Percentiles rank a stretch among this genome's conserved stretches.
Evolutionary conservation across 768 basidiomycete genomes (phyloP).

Genomic region (Calocybe indica): DNA sequence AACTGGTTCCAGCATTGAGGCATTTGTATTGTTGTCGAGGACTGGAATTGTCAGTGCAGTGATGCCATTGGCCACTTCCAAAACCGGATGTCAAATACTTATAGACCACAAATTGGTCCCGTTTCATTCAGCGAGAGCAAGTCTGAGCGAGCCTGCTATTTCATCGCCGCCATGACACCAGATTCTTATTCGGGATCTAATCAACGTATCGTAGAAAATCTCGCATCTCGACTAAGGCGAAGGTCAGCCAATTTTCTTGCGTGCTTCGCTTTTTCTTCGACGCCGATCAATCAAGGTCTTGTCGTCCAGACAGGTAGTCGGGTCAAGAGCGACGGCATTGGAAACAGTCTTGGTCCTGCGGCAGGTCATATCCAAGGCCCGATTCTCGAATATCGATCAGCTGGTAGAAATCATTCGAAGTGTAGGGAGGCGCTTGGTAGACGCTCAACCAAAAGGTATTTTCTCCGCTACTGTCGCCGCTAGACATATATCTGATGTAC

Average conservation of each 20-base stretch:
- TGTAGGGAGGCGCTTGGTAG: slow-evolving; percentile 76
- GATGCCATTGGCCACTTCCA: too few species aligned
- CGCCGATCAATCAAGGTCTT: background rate
- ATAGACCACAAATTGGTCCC: too few species aligned
- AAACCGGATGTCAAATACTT: too few species aligned
- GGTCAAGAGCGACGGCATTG: slow-evolving; percentile 82
- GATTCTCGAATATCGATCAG: slow-evolving; percentile 83
- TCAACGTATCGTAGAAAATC: slow-evolving; percentile 58
- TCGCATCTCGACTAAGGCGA: slow-evolving; percentile 65
- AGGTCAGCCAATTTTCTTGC: slow-evolving; percentile 38
- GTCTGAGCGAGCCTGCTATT: background rate
- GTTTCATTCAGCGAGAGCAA: too few species aligned
- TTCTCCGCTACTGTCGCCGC: background rate
- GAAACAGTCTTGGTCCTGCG: slow-evolving; percentile 87
- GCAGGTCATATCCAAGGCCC: slow-evolving; percentile 83
- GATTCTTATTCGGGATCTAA: slow-evolving; percentile 28
- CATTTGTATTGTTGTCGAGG: too few species aligned
- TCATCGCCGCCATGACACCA: slow-evolving; percentile 32
- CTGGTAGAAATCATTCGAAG: slow-evolving; percentile 72
- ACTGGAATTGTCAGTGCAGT: too few species aligned
- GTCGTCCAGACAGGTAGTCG: slow-evolving; percentile 76
- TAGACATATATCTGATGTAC: slow-evolving; percentile 1
- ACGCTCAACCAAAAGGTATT: slow-evolving; percentile 93
- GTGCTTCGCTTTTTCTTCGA: background rate
- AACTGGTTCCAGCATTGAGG: too few species aligned